A percentile compares a stretch with the other conserved stretches of the same genome.
These are phyloP conservation scores for Tuber aestivum DNA, from an alignment of 495 filamentous ascomycete species.

Conservation along the genomic window DNA sequence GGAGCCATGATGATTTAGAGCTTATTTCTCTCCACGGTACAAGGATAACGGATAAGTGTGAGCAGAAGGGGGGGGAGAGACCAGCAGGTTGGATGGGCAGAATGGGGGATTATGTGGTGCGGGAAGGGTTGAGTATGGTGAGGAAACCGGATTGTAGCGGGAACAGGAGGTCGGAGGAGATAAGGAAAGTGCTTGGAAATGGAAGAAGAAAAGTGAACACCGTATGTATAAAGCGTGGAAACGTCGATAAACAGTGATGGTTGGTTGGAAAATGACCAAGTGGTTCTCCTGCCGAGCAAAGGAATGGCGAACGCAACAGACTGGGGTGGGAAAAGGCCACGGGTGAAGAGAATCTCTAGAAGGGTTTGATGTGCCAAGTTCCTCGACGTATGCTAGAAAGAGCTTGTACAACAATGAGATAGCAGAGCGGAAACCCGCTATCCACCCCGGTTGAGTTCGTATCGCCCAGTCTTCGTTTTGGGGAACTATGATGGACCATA, in stretches of 20 bases:
- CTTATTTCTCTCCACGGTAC: background rate
- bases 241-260: background rate
- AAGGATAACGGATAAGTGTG: background rate
- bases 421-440: background rate
- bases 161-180: background rate
- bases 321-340: background rate
- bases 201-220: background rate
- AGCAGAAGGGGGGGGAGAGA: background rate
- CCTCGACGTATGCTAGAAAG: background rate
- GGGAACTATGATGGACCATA: background rate
- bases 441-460: background rate
- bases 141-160: background rate
- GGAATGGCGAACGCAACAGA: background rate
- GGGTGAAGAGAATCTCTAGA: background rate
- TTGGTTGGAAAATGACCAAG: background rate
- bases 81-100: background rate
- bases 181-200: background rate
- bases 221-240: background rate
- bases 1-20: background rate
- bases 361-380: background rate
- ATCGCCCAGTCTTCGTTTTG: background rate
- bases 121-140: background rate
- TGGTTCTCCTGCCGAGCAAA: background rate
- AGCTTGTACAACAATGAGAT: background rate
- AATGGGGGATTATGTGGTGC: background rate